phyloP scores from a whole-genome alignment of 2,329 filamentous ascomycete species.

The Ophiostoma perfectum region DNA sequence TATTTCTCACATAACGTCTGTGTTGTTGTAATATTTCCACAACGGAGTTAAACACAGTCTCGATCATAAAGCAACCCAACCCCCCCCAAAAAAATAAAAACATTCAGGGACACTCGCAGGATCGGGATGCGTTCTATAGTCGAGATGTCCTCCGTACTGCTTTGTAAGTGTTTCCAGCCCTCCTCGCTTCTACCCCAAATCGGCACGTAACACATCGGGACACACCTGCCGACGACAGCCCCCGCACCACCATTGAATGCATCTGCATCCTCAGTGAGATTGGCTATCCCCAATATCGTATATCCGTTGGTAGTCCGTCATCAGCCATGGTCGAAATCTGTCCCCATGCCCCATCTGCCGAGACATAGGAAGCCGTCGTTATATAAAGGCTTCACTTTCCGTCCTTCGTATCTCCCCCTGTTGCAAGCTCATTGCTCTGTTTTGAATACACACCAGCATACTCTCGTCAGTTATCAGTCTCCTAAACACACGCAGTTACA shows the following conservation, averaged over 20 bases:
- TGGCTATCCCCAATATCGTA: neutral
- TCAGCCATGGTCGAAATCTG: neutral
- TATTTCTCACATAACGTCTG: neutral
- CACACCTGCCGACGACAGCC: slow-evolving; percentile 19
- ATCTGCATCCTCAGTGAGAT: neutral
- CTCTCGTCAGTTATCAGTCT: neutral
- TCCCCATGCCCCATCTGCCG: neutral
- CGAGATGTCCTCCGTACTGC: neutral
- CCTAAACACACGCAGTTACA: neutral
- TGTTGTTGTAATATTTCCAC: no score
- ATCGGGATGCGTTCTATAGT: neutral
- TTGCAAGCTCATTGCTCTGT: neutral
- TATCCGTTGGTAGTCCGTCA: neutral
- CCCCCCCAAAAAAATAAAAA: no score
- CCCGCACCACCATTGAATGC: slow-evolving; percentile 5
- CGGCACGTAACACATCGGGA: slow-evolving; percentile 10
- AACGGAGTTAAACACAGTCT: no score
- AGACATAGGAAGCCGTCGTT: neutral
- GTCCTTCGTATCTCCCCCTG: no score
- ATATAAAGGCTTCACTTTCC: neutral
- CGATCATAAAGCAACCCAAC: no score
- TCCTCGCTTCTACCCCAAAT: neutral
- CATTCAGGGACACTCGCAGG: no score
- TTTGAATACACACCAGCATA: neutral
- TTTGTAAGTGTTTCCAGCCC: neutral